These are phyloP conservation scores for Xerocomus amazonicus DNA, from an alignment of 1,284 basidiomycete species.

Conservation along the genomic window DNA sequence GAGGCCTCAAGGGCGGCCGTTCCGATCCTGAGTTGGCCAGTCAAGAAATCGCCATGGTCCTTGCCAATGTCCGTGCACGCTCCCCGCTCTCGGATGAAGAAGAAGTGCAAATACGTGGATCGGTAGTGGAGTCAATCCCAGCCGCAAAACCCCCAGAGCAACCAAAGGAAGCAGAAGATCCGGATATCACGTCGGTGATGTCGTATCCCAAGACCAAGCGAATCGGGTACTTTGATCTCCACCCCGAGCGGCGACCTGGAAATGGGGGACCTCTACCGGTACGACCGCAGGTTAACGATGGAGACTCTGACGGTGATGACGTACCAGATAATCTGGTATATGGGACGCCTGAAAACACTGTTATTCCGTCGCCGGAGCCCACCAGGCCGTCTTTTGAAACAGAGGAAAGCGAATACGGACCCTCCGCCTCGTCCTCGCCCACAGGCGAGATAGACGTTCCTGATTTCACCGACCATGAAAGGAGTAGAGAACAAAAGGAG, in stretches of 20 bases:
- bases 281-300: slow-evolving; percentile 30
- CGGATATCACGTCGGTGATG: slow-evolving; percentile 34
- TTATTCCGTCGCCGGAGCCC: slow-evolving; percentile 20
- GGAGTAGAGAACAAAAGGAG: slow-evolving; percentile 33
- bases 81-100: slow-evolving; percentile 48
- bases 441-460: slow-evolving; percentile 32
- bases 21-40: slow-evolving; percentile 70
- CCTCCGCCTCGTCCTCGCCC: slow-evolving; percentile 30
- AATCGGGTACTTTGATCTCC: slow-evolving; percentile 68
- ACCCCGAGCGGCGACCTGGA: slow-evolving; percentile 47
- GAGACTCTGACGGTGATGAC: slow-evolving; percentile 34
- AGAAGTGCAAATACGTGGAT: slow-evolving; percentile 11
- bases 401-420: slow-evolving; percentile 33
- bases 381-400: slow-evolving; percentile 33
- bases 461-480: slow-evolving; percentile 36
- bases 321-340: slow-evolving; percentile 33
- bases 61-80: slow-evolving; percentile 58
- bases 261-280: slow-evolving; percentile 22
- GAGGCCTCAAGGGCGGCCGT: slow-evolving; percentile 35
- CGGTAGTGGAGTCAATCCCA: slow-evolving; percentile 7
- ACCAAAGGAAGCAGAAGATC: slow-evolving; percentile 36
- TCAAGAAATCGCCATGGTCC: slow-evolving; percentile 65
- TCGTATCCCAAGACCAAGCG: slow-evolving; percentile 38
- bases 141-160: slow-evolving; percentile 20
- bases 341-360: slow-evolving; percentile 24